Percentiles rank a stretch among this genome's conserved stretches.
Evolutionary conservation across 2,329 filamentous ascomycete species (phyloP).

Genomic region (Ascochyta koolunga): DNA sequence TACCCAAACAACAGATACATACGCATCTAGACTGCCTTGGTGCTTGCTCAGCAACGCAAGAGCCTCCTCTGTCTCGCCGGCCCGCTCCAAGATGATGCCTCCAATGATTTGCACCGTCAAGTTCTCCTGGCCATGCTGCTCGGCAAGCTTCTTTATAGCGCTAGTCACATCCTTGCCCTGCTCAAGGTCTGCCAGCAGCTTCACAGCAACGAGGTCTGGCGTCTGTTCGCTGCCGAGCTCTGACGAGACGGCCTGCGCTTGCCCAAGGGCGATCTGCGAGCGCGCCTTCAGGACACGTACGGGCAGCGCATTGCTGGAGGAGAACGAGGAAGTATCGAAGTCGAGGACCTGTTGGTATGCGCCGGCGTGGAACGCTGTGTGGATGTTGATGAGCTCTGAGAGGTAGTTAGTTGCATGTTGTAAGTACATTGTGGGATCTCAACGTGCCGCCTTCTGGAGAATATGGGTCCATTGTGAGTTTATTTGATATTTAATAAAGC

Average conservation of each 20-base stretch:
- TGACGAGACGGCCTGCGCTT: conserved; percentile 73
- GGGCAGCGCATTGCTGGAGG: conserved; percentile 75
- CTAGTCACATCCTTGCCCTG: conserved; percentile 53
- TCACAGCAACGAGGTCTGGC: conserved; percentile 77
- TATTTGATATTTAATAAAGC: neutral
- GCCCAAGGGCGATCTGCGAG: conserved; percentile 80
- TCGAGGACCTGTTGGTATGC: conserved; percentile 87
- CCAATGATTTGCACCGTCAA: conserved; percentile 78
- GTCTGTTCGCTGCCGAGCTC: conserved; percentile 67
- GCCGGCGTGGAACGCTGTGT: conserved; percentile 72
- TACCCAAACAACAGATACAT: conserved; percentile 25
- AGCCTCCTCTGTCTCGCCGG: conserved; percentile 84
- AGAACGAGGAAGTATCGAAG: conserved; percentile 82
- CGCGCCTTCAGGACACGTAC: conserved; percentile 80
- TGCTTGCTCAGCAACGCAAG: conserved; percentile 80
- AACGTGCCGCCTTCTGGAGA: conserved; percentile 65
- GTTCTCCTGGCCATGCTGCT: conserved; percentile 70
- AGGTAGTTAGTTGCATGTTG: conserved; percentile 20
- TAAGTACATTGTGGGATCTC: neutral
- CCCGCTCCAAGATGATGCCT: conserved; percentile 80
- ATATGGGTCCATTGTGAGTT: conserved; percentile 60
- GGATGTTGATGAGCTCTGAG: conserved; percentile 69
- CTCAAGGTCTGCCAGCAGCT: conserved; percentile 72
- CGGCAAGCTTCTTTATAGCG: conserved; percentile 72
- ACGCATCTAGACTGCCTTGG: conserved; percentile 81